These are phyloP conservation scores for Acer negundo DNA, from an alignment of 345 rosid genomes.

Conservation along the genomic window DNA sequence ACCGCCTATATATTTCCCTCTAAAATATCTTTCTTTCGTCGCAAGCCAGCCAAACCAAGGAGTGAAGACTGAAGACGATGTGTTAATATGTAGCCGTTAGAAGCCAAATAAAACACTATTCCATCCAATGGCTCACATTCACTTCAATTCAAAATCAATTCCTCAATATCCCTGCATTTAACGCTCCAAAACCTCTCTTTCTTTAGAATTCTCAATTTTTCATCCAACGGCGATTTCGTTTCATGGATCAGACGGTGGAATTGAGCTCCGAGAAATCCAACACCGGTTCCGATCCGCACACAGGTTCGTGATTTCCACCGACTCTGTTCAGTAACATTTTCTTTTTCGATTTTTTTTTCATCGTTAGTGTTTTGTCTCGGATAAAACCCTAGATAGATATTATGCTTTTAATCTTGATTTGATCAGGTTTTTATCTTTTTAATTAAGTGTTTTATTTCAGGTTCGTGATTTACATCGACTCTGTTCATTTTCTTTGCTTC, in stretches of 20 bases:
- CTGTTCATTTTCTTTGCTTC: background rate
- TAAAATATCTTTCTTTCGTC: too few species aligned
- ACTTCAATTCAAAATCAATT: constrained; percentile 48
- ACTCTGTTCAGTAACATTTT: background rate
- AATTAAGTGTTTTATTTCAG: constrained; percentile 2
- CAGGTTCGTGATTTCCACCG: constrained; percentile 17
- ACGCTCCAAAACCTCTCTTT: constrained; percentile 20
- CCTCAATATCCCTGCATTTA: constrained; percentile 8
- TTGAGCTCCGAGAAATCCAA: constrained; percentile 8
- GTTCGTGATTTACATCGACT: background rate
- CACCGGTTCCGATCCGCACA: constrained; percentile 2
- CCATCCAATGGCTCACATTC: constrained; percentile 52
- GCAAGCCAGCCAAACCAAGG: too few species aligned
- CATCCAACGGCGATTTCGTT: background rate
- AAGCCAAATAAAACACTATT: background rate
- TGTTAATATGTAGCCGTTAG: constrained; percentile 77
- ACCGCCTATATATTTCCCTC: too few species aligned
- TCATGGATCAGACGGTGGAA: constrained; percentile 31
- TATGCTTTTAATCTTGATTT: background rate
- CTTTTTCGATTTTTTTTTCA: background rate
- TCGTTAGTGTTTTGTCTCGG: background rate
- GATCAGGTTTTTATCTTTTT: background rate
- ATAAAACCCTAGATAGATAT: background rate
- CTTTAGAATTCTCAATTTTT: constrained; percentile 1
- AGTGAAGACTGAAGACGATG: too few species aligned